Evolutionary conservation across 2,329 filamentous ascomycete species (phyloP).

Genomic region (Escovopsis sp.): DNA sequence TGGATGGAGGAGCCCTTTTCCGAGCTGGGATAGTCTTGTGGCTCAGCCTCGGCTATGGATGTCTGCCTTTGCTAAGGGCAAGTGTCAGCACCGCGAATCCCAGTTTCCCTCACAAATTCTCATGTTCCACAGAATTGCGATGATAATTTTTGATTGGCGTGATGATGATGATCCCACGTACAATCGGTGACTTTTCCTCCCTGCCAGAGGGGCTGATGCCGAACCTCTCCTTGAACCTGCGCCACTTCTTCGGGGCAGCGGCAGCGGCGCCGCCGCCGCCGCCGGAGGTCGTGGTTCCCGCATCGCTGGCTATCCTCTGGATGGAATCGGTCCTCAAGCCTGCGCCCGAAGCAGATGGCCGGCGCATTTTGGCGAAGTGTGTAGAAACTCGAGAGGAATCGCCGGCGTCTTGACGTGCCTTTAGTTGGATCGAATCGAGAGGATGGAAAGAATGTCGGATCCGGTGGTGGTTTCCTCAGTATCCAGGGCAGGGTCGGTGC

Average conservation of each 20-base stretch:
- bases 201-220: constrained; percentile 9
- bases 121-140: constrained; percentile 1
- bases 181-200: constrained; percentile 8
- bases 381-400: background rate
- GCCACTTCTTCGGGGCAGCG: constrained; percentile 9
- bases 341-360: background rate
- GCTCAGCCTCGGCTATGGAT: constrained; percentile 11
- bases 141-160: too few relatives aligned
- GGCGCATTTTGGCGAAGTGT: background rate
- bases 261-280: constrained; percentile 4
- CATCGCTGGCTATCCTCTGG: constrained; percentile 17
- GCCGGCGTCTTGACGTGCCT: too few relatives aligned
- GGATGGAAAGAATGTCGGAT: background rate
- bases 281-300: constrained; percentile 8
- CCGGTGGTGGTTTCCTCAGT: background rate
- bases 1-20: constrained; percentile 12
- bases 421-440: too few relatives aligned
- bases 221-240: too few relatives aligned
- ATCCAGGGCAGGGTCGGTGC: constrained; percentile 6
- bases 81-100: background rate
- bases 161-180: constrained; percentile 3
- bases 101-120: constrained; percentile 2
- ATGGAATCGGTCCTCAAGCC: constrained; percentile 11
- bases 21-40: constrained; percentile 14
- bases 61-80: background rate